Conservation (phyloP, 2,329 filamentous ascomycete genomes). For the Thermoascus crustaceus region DNA sequence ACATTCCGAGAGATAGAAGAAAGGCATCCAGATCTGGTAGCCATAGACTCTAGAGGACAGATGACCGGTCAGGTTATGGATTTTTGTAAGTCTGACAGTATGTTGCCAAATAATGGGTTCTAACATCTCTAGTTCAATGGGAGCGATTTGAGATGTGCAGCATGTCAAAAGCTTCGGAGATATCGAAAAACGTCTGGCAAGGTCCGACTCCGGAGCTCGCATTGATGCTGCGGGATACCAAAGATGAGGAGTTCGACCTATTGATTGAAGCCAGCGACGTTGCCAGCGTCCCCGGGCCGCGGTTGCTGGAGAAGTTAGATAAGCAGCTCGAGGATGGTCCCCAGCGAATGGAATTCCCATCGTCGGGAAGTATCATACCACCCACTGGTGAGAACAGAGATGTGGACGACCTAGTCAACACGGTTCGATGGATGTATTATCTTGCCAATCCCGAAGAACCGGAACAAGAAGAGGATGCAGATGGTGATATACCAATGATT, state of each 20-base stretch:
- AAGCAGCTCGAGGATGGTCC: constrained; percentile 46
- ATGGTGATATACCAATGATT: constrained; percentile 51
- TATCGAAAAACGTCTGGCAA: constrained; percentile 81
- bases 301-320: constrained; percentile 56
- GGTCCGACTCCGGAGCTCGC: constrained; percentile 73
- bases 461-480: constrained; percentile 37
- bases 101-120: constrained; percentile 1
- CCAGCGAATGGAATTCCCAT: constrained; percentile 71
- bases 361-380: constrained; percentile 83
- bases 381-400: constrained; percentile 77
- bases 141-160: constrained; percentile 86
- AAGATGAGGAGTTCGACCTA: constrained; percentile 61
- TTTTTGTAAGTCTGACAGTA: constrained; percentile 51
- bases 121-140: constrained; percentile 52
- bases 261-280: constrained; percentile 84
- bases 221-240: constrained; percentile 35
- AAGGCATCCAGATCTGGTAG: constrained; percentile 60
- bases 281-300: constrained; percentile 64
- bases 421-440: constrained; percentile 82
- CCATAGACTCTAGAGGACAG: constrained; percentile 62
- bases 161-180: constrained; percentile 86
- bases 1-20: constrained; percentile 65
- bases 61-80: constrained; percentile 74
- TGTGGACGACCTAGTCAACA: constrained; percentile 74
- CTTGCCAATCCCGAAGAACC: constrained; percentile 57